Base-by-base conservation (phyloP, 176 grass and related monocot species). In the Aegilops umbellulata region DNA sequence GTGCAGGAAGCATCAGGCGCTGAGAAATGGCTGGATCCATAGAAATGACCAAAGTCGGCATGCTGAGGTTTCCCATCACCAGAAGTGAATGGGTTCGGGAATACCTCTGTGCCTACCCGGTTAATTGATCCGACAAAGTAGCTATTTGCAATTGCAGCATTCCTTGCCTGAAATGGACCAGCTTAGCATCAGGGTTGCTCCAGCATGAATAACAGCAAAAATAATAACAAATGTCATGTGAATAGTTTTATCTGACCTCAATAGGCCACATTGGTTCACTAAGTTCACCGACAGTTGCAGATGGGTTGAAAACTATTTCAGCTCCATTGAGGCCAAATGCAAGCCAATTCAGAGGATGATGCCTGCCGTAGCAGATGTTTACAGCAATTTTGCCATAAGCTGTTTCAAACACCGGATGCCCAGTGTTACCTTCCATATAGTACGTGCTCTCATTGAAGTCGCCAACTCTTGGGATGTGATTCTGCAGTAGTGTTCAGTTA, bases 391-490 rank as follows among this genome's bases (percentile, higher is more conserved):
- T 99, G 3, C 94, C 97, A 85, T 68, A 99, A 23, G 87, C 86
- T 80, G 97, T 99, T 92, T 96, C 92, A 91, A 99, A 99, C 51
- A 99, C 94, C 10, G 97, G 97, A 89, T 99, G 97, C 31, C 97
- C 94, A 8, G 92, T 99, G 88, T 99, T 94, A 82, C 97, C 97
- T 92, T 99, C 97, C 97, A 96, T 96, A 74, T 99, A 99, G 65
- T 99, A 99, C 2, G 97, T 99, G 83, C 97, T 99, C 88, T 99
- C 97, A 74, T 99, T 99, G 61, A 99, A 99, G 91, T 99, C 97
- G 8, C 97, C 97, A 67, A 96, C 97, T 90, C 97, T 92, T 47
- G 97, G 97, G 88, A 99, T 99, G 90, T 99, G 97, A 88, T 96
- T 99, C 97, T 99, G 55, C 72, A 86, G 49, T 62, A 80, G 38